These are phyloP conservation scores for Albophoma yamanashiensis DNA, from an alignment of 2,329 filamentous ascomycete genomes.

Conservation along the genomic window DNA sequence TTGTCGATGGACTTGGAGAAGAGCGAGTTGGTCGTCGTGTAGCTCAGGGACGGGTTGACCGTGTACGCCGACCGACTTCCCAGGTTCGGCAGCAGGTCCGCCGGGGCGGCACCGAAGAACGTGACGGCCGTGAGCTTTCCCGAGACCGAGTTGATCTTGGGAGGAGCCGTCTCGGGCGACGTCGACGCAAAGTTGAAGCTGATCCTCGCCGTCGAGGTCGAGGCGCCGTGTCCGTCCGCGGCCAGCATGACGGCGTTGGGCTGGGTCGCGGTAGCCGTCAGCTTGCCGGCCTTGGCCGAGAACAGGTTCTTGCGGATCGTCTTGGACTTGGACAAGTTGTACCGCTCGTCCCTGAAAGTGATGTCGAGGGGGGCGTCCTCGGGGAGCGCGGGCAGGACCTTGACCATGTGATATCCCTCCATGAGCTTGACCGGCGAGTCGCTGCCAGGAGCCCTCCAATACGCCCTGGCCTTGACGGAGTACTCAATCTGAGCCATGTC, in stretches of 20 bases:
- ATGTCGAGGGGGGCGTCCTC: constrained; percentile 43
- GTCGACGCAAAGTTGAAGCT: constrained; percentile 36
- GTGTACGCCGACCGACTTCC: constrained; percentile 30
- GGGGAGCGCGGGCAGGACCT: constrained; percentile 38
- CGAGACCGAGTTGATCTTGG: constrained; percentile 35
- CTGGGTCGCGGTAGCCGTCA: constrained; percentile 34
- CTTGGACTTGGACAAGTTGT: constrained; percentile 40
- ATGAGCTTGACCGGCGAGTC: constrained; percentile 19
- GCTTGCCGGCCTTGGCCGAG: constrained; percentile 36
- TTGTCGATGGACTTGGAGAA: constrained; percentile 22
- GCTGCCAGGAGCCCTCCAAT: constrained; percentile 10
- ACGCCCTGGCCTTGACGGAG: constrained; percentile 34
- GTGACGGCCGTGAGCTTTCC: constrained; percentile 42
- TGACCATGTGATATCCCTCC: constrained; percentile 33
- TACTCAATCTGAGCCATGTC: constrained; percentile 46
- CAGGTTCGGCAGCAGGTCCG: constrained; percentile 38
- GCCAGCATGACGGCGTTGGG: constrained; percentile 38
- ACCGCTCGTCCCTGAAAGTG: constrained; percentile 34
- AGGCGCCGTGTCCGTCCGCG: constrained; percentile 34
- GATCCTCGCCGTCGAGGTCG: constrained; percentile 31
- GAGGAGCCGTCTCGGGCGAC: constrained; percentile 30
- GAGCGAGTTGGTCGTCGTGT: constrained; percentile 33
- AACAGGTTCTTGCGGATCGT: constrained; percentile 42
- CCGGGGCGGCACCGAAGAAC: constrained; percentile 37
- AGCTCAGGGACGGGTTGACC: constrained; percentile 32